Evolutionary conservation across 352 stramenopile species (phyloP).

Genomic region (Saprolegnia parasitica): DNA sequence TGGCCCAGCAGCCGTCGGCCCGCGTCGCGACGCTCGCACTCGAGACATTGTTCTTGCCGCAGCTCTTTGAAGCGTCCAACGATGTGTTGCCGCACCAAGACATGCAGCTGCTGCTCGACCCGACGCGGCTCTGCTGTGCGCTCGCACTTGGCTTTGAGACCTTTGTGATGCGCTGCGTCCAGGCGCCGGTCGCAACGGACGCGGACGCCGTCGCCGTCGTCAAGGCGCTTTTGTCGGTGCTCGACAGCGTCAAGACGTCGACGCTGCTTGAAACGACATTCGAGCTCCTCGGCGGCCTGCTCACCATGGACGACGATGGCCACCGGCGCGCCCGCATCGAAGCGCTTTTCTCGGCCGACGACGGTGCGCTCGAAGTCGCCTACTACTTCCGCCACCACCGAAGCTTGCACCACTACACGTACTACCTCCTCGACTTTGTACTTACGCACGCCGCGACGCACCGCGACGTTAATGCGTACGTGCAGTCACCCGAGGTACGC

Average conservation of each 20-base stretch:
- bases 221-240: constrained; percentile 39
- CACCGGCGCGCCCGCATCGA: constrained; percentile 2
- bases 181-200: not conserved
- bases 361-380: constrained; percentile 52
- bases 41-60: not conserved
- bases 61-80: not conserved
- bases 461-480: not conserved
- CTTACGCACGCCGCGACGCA: constrained; percentile 26
- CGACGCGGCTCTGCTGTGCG: not conserved
- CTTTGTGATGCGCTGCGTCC: not conserved
- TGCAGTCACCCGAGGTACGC: not conserved
- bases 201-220: constrained; percentile 6
- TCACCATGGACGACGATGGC: constrained; percentile 34
- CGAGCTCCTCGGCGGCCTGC: constrained; percentile 37
- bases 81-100: not conserved
- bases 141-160: constrained; percentile 13
- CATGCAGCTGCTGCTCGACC: not conserved
- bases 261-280: constrained; percentile 45
- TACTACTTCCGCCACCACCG: constrained; percentile 58
- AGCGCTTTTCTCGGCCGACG: constrained; percentile 54
- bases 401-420: constrained; percentile 43
- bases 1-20: constrained; percentile 1
- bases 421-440: constrained; percentile 52
- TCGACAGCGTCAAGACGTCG: constrained; percentile 58
- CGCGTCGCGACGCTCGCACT: constrained; percentile 3